phyloP scores from a whole-genome alignment of 345 rosid genomes.

The Durio zibethinus region DNA sequence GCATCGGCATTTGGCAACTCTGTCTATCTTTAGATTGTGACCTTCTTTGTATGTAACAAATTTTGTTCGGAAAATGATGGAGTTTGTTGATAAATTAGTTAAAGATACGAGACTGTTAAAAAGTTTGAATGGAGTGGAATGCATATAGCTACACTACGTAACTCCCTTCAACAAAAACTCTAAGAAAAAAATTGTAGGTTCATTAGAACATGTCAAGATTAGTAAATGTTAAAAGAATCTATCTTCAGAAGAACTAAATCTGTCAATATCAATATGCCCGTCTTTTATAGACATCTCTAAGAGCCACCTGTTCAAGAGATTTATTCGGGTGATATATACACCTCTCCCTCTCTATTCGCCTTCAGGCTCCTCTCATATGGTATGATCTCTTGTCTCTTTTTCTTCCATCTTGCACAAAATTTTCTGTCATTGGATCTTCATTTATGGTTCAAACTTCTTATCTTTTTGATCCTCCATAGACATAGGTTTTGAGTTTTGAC shows the following conservation, averaged over 20 bases:
- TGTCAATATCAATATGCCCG: not conserved
- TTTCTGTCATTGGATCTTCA: not conserved
- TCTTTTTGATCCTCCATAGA: not conserved
- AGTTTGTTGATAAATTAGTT: constrained; percentile 5
- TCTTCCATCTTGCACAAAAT: not conserved
- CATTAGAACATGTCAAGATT: constrained; percentile 9
- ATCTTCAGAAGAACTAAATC: not conserved
- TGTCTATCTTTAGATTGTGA: too few species aligned
- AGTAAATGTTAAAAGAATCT: not conserved
- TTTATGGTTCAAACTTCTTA: not conserved
- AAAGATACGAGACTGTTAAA: not conserved
- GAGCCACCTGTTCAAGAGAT: constrained; percentile 1
- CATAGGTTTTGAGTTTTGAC: not conserved
- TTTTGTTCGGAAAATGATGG: constrained; percentile 2
- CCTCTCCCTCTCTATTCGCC: constrained; percentile 14
- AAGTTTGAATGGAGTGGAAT: constrained; percentile 18
- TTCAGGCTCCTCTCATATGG: not conserved
- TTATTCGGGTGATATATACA: constrained; percentile 26
- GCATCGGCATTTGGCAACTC: too few species aligned
- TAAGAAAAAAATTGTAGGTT: not conserved
- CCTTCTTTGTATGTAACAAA: too few species aligned
- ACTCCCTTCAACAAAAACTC: not conserved
- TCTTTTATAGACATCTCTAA: not conserved
- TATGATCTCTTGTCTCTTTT: not conserved
- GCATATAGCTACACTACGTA: constrained; percentile 10